Percentiles rank a stretch among this genome's conserved stretches.
Conservation (phyloP, 441 rosid genomes). For the Metrosideros polymorpha region DNA sequence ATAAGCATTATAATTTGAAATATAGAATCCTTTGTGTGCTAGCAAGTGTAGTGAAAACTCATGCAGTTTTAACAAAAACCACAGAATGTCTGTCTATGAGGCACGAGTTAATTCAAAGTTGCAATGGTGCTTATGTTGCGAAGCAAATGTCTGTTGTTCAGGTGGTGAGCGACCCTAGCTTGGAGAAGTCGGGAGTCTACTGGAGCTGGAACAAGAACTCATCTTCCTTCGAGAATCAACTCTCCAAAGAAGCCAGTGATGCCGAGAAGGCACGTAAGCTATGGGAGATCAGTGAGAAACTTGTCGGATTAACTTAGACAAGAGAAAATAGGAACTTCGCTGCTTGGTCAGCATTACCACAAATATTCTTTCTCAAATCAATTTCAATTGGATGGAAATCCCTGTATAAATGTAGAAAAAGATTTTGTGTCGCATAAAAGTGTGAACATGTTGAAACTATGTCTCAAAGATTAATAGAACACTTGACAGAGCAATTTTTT, state of each 20-base stretch:
- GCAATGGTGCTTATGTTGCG: not conserved
- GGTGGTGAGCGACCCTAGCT: slow-evolving; percentile 74
- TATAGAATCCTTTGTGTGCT: not conserved
- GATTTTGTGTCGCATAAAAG: not conserved
- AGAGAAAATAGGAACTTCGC: not conserved
- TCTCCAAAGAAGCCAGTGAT: slow-evolving; percentile 83
- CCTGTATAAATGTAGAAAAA: not conserved
- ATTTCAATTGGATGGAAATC: not conserved
- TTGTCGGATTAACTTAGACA: slow-evolving; percentile 59
- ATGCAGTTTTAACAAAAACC: not conserved
- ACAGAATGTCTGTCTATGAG: not conserved
- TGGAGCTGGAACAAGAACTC: slow-evolving; percentile 96
- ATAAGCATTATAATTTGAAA: not conserved
- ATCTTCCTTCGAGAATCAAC: slow-evolving; percentile 76
- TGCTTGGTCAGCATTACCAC: not conserved
- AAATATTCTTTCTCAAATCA: not conserved
- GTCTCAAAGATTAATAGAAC: not conserved
- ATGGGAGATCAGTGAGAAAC: slow-evolving; percentile 87
- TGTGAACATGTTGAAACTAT: not conserved
- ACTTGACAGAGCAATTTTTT: not conserved
- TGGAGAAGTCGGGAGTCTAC: slow-evolving; percentile 77
- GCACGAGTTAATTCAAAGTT: not conserved
- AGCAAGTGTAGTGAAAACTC: not conserved
- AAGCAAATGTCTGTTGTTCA: slow-evolving; percentile 9
- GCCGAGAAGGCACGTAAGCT: slow-evolving; percentile 67